These are phyloP conservation scores for Serendipita sp. DNA, from an alignment of 768 basidiomycete genomes.

Conservation along the genomic window DNA sequence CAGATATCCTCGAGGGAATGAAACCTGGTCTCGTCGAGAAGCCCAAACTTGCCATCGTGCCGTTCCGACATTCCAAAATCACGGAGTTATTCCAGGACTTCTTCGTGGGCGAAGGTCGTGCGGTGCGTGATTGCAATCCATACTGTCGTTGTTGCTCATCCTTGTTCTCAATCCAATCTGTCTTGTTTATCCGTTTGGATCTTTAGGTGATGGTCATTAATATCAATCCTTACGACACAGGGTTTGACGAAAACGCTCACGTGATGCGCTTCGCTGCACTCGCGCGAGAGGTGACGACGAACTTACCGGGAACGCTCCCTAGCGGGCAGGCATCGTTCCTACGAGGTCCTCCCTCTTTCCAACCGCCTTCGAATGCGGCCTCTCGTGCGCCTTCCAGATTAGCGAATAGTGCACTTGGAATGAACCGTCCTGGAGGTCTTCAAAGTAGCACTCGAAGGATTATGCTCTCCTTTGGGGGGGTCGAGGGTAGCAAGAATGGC, in stretches of 20 bases:
- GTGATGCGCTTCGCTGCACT: slow-evolving; percentile 98
- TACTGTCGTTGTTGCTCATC: too few species aligned
- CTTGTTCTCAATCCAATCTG: too few species aligned
- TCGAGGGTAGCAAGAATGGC: slow-evolving; percentile 35
- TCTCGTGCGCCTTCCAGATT: background rate
- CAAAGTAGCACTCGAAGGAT: slow-evolving; percentile 46
- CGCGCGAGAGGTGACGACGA: slow-evolving; percentile 70
- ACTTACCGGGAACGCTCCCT: slow-evolving; percentile 26
- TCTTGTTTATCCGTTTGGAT: too few species aligned
- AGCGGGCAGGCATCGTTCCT: slow-evolving; percentile 19
- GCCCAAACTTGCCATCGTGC: slow-evolving; percentile 54
- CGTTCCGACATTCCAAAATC: slow-evolving; percentile 86
- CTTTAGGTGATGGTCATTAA: slow-evolving; percentile 99
- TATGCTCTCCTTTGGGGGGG: slow-evolving; percentile 47
- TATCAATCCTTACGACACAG: slow-evolving; percentile 95
- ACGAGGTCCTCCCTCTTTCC: slow-evolving; percentile 15
- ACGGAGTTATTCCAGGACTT: slow-evolving; percentile 96
- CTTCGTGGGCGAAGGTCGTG: slow-evolving; percentile 80
- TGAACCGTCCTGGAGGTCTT: slow-evolving; percentile 18
- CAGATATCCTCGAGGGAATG: background rate
- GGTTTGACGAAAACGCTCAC: slow-evolving; percentile 94
- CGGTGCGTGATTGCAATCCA: too few species aligned
- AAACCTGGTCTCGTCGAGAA: slow-evolving; percentile 21
- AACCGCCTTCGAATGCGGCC: slow-evolving; percentile 15
- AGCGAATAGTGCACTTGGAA: background rate